Evolutionary conservation across 169 alveolate genomes (phyloP).

Genomic region (Cryptosporidium bovis): DNA sequence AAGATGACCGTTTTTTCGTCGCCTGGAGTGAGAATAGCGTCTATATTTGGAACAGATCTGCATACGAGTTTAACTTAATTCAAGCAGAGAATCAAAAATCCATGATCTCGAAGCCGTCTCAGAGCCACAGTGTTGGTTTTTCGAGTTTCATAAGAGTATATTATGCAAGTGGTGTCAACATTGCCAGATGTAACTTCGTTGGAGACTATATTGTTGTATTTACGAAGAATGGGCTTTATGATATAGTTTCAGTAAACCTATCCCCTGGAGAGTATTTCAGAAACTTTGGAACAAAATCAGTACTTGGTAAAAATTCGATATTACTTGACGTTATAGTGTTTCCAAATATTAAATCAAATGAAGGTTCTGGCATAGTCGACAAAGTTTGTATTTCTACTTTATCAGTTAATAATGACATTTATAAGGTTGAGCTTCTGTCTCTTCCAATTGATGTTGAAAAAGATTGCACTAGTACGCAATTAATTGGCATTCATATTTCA

Average conservation of each 20-base stretch:
- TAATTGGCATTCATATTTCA: conserved; percentile 8
- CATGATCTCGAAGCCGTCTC: conserved; percentile 6
- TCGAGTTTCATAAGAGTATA: conserved; percentile 13
- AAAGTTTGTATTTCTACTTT: neutral
- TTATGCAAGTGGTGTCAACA: conserved; percentile 13
- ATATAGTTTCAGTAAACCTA: conserved; percentile 12
- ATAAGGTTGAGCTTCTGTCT: neutral
- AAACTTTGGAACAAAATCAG: neutral
- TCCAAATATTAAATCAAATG: neutral
- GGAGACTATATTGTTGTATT: conserved; percentile 23
- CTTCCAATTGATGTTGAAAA: conserved; percentile 12
- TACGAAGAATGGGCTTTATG: conserved; percentile 35
- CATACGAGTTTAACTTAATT: conserved; percentile 31
- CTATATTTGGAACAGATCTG: conserved; percentile 40
- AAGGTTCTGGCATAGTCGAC: neutral
- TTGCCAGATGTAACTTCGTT: conserved; percentile 21
- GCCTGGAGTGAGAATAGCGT: conserved; percentile 48
- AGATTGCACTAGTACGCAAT: conserved; percentile 9
- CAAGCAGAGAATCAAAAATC: conserved; percentile 13
- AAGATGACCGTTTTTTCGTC: conserved; percentile 53
- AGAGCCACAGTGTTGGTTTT: neutral
- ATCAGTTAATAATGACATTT: conserved; percentile 5
- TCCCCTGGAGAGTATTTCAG: conserved; percentile 61
- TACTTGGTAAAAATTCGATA: neutral
- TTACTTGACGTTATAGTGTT: conserved; percentile 24